Evolutionary conservation across 768 basidiomycete genomes (phyloP), one percentile per base, ranked within the genome.

Genomic region (Tulasnella calospora): DNA sequence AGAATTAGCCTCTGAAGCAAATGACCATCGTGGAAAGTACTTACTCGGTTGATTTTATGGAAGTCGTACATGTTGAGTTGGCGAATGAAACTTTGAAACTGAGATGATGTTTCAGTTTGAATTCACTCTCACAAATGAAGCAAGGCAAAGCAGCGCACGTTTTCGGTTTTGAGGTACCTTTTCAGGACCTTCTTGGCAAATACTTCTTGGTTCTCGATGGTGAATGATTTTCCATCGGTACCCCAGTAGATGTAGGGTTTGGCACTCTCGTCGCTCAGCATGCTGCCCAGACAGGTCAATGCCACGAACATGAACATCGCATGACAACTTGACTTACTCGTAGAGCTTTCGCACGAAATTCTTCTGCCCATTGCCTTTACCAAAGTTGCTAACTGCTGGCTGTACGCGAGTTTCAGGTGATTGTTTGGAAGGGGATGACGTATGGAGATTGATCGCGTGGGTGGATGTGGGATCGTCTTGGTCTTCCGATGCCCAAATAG

Each of bases 11-110:
- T 6, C 19, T 7, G 47, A 41, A 74, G 44, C 19, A 3, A 57
- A 27, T n/a, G 12, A 67, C 23, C 57, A 35, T 74, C 40, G 51
- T 40, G 35, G 38, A 72, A 21, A 40, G 15, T 27, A 33, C 67
- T 57, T 61, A 27, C 74, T 70, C 73, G 36, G 71, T 57, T 80
- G 51, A 76, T 78, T 47, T 94, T 88, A 84, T 95, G 94, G 84
- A 96, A 97, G 35, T 94, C 95, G 82, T 96, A 97, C 94, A 96
- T 96, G 87, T 98, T 96, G 80, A 96, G 88, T 83, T 97, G 96
- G 81, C 96, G 91, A 76, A 96, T 94, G 83, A 98, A 97, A 82
- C 93, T 94, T 17, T 94, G 94, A 84, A 98, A 97, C 91, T 97
- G 40, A n/a, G 40, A n/a, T 76, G 36, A 33, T 19, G 6, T 27